Conservation (phyloP, 148 eudicot species). For the Amaranthus palmeri region DNA sequence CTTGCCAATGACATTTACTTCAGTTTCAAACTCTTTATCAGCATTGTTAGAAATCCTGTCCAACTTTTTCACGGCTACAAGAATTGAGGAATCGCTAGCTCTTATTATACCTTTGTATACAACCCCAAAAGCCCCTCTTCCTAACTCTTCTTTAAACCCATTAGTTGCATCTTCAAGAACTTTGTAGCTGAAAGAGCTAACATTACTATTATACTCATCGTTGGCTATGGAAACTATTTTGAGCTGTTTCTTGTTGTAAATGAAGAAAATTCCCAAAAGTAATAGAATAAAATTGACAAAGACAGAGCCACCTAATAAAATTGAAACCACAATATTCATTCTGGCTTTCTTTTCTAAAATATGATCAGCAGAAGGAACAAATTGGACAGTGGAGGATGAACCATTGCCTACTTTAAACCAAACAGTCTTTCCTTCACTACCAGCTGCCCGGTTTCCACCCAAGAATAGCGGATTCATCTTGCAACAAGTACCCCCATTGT, state of each 20-base stretch:
- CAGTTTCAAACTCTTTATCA: constrained; percentile 45
- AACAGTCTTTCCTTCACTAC: background rate
- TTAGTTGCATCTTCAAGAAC: constrained; percentile 44
- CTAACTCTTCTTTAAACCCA: constrained; percentile 45
- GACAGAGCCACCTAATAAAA: constrained; percentile 4
- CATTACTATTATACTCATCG: constrained; percentile 14
- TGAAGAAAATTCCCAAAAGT: background rate
- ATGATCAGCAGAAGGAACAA: background rate
- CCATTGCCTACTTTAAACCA: constrained; percentile 6
- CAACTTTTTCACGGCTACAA: constrained; percentile 23
- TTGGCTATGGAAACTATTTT: background rate
- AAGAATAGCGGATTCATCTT: background rate
- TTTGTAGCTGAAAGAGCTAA: constrained; percentile 31
- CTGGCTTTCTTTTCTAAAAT: background rate
- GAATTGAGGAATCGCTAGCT: background rate
- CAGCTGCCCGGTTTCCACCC: background rate
- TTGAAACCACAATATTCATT: constrained; percentile 2
- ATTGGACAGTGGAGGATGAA: background rate
- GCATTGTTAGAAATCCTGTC: constrained; percentile 24
- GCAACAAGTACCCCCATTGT: background rate
- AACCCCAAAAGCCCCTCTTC: constrained; percentile 27
- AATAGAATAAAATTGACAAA: background rate
- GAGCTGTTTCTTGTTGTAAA: background rate
- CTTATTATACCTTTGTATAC: constrained; percentile 47
- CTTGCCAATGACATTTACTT: constrained; percentile 38